These are phyloP conservation scores for Coleophoma crateriformis DNA, from an alignment of 2,329 filamentous ascomycete species.

Conservation along the genomic window DNA sequence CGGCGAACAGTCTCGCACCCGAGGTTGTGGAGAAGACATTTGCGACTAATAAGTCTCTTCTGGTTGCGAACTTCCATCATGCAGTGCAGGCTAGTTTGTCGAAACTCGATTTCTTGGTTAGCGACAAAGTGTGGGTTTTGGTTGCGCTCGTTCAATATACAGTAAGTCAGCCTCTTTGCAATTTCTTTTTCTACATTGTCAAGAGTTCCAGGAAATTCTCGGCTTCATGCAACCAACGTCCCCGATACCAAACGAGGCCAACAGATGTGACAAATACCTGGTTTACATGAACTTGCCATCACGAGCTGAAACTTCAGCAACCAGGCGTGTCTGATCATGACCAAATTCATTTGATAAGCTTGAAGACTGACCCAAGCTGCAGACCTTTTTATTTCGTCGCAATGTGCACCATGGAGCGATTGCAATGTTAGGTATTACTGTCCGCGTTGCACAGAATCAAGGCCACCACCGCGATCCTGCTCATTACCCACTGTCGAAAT, in stretches of 20 bases:
- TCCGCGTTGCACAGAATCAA: constrained; percentile 61
- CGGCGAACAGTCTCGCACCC: constrained; percentile 50
- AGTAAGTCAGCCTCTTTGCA: constrained; percentile 3
- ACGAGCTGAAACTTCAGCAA: too few species aligned
- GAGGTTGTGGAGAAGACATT: constrained; percentile 32
- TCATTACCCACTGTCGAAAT: constrained; percentile 15
- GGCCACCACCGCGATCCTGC: constrained; percentile 54
- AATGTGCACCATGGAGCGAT: constrained; percentile 55
- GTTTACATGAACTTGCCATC: too few species aligned
- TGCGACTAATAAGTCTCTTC: constrained; percentile 8
- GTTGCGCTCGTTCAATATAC: constrained; percentile 13
- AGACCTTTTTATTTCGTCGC: constrained; percentile 17
- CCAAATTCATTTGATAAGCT: background rate
- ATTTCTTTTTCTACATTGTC: background rate
- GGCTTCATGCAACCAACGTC: background rate
- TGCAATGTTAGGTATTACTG: constrained; percentile 56
- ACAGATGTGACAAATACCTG: too few species aligned
- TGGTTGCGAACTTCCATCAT: constrained; percentile 7
- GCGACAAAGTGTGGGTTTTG: constrained; percentile 9
- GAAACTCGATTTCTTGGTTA: constrained; percentile 12
- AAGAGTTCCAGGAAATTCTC: background rate
- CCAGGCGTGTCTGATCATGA: background rate
- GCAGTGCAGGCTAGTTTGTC: constrained; percentile 9
- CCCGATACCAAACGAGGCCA: background rate
- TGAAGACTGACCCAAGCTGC: too few species aligned